Evolutionary conservation across 805 yeast genomes (phyloP).

Genomic region (Saturnispora zaruensis): DNA sequence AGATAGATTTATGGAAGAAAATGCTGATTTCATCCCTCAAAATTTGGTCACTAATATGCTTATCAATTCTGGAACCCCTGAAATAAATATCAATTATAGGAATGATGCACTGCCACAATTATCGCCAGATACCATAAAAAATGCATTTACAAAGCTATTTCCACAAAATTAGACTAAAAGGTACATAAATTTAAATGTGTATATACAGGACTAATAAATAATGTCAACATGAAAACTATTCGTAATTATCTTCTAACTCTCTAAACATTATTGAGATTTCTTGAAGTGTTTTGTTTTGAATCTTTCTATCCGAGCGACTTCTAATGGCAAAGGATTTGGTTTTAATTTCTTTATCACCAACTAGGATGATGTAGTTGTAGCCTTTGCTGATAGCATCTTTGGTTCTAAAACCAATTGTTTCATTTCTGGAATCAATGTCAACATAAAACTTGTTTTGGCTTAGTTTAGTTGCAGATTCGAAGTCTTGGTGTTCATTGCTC

Average conservation of each 20-base stretch:
- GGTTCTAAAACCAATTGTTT: slow-evolving; percentile 72
- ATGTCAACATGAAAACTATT: slow-evolving; percentile 20
- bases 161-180: neutral
- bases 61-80: slow-evolving; percentile 20
- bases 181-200: slow-evolving; percentile 1
- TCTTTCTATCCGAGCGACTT: slow-evolving; percentile 40
- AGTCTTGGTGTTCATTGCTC: slow-evolving; percentile 32
- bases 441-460: slow-evolving; percentile 56
- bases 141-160: slow-evolving; percentile 14
- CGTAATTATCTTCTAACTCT: slow-evolving; percentile 41
- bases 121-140: slow-evolving; percentile 13
- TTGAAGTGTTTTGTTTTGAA: slow-evolving; percentile 36
- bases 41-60: slow-evolving; percentile 22
- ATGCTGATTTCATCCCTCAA: slow-evolving; percentile 51
- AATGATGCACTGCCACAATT: slow-evolving; percentile 20
- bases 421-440: slow-evolving; percentile 67
- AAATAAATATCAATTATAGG: slow-evolving; percentile 17
- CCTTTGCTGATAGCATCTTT: slow-evolving; percentile 71
- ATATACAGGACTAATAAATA: slow-evolving; percentile 1
- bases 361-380: slow-evolving; percentile 69
- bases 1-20: slow-evolving; percentile 33
- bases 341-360: slow-evolving; percentile 79
- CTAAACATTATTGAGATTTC: slow-evolving; percentile 48
- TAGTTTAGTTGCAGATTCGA: slow-evolving; percentile 42
- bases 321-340: slow-evolving; percentile 56